Conservation (phyloP, 1,139 yeast genomes). For the Casaregolazyma lundiana region DNA sequence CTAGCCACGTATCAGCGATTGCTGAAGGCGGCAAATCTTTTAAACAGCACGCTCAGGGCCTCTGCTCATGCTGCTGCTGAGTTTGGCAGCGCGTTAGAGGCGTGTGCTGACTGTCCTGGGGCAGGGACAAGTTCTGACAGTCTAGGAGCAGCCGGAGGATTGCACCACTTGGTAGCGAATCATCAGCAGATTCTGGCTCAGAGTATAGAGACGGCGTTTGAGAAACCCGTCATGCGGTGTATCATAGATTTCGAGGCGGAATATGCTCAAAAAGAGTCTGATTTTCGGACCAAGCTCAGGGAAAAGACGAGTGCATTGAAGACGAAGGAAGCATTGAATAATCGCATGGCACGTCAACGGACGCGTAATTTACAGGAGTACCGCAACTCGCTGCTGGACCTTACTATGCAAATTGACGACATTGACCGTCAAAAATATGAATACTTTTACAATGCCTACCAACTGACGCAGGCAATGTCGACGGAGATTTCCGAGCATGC, state of each 20-base stretch:
- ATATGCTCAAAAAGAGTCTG: slow-evolving; percentile 41
- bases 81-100: slow-evolving; percentile 69
- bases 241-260: slow-evolving; percentile 20
- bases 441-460: slow-evolving; percentile 57
- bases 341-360: slow-evolving; percentile 42
- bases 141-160: slow-evolving; percentile 66
- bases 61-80: slow-evolving; percentile 64
- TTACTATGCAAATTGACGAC: slow-evolving; percentile 73
- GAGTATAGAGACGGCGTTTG: slow-evolving; percentile 49
- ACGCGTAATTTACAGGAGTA: slow-evolving; percentile 33
- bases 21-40: slow-evolving; percentile 47
- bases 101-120: slow-evolving; percentile 65
- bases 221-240: slow-evolving; percentile 45
- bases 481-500: slow-evolving; percentile 49
- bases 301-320: slow-evolving; percentile 51
- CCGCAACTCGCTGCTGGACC: slow-evolving; percentile 57
- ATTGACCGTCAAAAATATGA: slow-evolving; percentile 72
- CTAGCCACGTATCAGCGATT: slow-evolving; percentile 45
- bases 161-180: slow-evolving; percentile 71
- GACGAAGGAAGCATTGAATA: slow-evolving; percentile 52
- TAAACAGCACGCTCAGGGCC: slow-evolving; percentile 46
- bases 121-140: slow-evolving; percentile 62
- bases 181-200: slow-evolving; percentile 69
- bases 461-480: slow-evolving; percentile 57
- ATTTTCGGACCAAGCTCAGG: slow-evolving; percentile 52